These are phyloP conservation scores for Chlorencoelia australis DNA, from an alignment of 2,329 filamentous ascomycete species.

Conservation along the genomic window DNA sequence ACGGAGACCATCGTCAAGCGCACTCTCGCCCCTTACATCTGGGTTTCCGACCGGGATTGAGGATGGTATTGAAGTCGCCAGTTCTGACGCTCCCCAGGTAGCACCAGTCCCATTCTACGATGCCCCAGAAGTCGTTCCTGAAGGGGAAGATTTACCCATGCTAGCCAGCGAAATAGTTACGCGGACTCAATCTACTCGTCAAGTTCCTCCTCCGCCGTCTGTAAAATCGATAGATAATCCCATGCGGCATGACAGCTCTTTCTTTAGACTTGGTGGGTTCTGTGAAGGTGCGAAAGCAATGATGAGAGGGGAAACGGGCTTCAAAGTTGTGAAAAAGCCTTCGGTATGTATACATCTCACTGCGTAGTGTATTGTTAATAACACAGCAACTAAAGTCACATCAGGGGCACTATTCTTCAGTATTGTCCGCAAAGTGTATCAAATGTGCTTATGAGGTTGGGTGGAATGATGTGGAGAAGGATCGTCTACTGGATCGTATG, in stretches of 20 bases:
- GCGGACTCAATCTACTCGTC: conserved; percentile 6
- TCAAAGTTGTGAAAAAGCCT: conserved; percentile 24
- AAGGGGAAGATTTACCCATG: too few relatives aligned
- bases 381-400: conserved; percentile 11
- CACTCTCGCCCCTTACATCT: too few relatives aligned
- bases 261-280: conserved; percentile 25
- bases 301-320: conserved; percentile 21
- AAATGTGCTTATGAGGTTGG: conserved; percentile 25
- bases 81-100: too few relatives aligned
- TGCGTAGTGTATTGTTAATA: conserved; percentile 3
- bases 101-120: too few relatives aligned
- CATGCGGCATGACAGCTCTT: conserved; percentile 23
- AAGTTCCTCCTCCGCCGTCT: conserved; percentile 17
- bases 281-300: conserved; percentile 23
- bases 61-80: conserved; percentile 19
- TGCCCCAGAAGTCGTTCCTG: too few relatives aligned
- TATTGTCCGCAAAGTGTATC: conserved; percentile 21
- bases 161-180: too few relatives aligned
- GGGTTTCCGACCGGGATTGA: conserved; percentile 18
- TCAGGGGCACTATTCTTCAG: conserved; percentile 23
- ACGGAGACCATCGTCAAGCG: too few relatives aligned
- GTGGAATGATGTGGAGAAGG: conserved; percentile 24
- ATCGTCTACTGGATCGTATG: conserved; percentile 19
- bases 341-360: conserved; percentile 14
- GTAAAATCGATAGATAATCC: conserved; percentile 20